Evolutionary conservation across 495 filamentous ascomycete species (phyloP).

Genomic region (Rhypophila decipiens): DNA sequence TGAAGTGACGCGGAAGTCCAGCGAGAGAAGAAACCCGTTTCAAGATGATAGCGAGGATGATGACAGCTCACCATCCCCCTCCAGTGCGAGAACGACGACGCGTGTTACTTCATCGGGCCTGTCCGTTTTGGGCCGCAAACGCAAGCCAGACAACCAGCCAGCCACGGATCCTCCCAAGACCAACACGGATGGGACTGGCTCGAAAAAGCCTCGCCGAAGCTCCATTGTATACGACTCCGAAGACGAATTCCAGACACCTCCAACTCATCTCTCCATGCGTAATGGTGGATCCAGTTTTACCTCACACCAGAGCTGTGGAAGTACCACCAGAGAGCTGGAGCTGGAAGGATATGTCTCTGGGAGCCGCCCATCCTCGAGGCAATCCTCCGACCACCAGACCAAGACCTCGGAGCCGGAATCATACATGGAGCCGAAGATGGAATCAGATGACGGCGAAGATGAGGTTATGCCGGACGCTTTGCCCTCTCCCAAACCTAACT

Average conservation of each 20-base stretch:
- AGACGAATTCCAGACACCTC: slow-evolving; percentile 35
- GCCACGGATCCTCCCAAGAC: too few species aligned
- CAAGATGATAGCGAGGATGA: too few species aligned
- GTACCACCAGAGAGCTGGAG: slow-evolving; percentile 11
- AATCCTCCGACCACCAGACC: too few species aligned
- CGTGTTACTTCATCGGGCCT: background rate
- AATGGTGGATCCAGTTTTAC: background rate
- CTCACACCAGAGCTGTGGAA: background rate
- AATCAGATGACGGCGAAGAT: too few species aligned
- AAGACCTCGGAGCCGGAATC: too few species aligned
- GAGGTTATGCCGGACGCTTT: too few species aligned
- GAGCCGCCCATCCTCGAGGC: background rate
- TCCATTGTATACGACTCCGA: slow-evolving; percentile 44
- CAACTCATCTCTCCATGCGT: slow-evolving; percentile 12
- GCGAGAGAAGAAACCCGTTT: too few species aligned
- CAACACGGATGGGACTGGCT: slow-evolving; percentile 16
- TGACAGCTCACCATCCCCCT: too few species aligned
- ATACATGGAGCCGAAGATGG: too few species aligned
- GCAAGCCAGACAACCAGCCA: background rate
- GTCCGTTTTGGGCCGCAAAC: background rate
- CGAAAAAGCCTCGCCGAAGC: slow-evolving; percentile 12
- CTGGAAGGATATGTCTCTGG: slow-evolving; percentile 1
- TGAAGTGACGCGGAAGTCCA: too few species aligned
- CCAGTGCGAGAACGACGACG: background rate
- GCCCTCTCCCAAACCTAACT: too few species aligned